Evolutionary conservation across 2,329 filamentous ascomycete genomes (phyloP), one percentile per base, ranked within the genome.

Genomic region (Microdochium bolleyi): DNA sequence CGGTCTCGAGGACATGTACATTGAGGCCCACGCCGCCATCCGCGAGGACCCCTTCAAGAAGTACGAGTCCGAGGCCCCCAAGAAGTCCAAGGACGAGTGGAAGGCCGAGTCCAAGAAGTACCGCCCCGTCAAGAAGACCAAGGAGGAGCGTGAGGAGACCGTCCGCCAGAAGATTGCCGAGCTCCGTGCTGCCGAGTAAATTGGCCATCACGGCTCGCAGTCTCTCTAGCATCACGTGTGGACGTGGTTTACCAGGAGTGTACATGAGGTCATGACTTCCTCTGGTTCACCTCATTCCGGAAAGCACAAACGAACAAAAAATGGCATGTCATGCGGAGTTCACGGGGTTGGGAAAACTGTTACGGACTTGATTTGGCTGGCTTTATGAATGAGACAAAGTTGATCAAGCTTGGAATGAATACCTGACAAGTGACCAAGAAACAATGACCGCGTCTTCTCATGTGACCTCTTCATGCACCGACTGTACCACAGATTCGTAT

Each of bases 31-130:
- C 85, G 87, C 88, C 75, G 87, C 88, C 71, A 99, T 99, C 83
- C 92, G 94, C 62, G 92, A 91, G 80, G 89, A 99, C 75, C 94
- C 94, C 69, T 95, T 88, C 83, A 95, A 96, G 88, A 96, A 96
- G 86, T 82, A 77, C 63, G 87, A 84, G 66, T 73, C 71, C 59
- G 84, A 82, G 53, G 88, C 73, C 53, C 77, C 88, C 77, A 92
- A 95, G 87, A 97, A 97, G 89, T 80, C 76, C 80, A 97, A 96
- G 87, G 92, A 92, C 60, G 84, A 96, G 80, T 95, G 89, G 88
- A 95, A 95, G 87, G 81, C 82, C 62, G 91, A 96, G 84, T 91
- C 88, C 73, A 83, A 90, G 81, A 96, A 97, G 85, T 90, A 83
- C 88, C 83, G 77, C 73, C 75, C 76, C 65, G 65, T 67, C 67